Conservation (phyloP, 495 filamentous ascomycete genomes). For the Penicillium pancosmium region DNA sequence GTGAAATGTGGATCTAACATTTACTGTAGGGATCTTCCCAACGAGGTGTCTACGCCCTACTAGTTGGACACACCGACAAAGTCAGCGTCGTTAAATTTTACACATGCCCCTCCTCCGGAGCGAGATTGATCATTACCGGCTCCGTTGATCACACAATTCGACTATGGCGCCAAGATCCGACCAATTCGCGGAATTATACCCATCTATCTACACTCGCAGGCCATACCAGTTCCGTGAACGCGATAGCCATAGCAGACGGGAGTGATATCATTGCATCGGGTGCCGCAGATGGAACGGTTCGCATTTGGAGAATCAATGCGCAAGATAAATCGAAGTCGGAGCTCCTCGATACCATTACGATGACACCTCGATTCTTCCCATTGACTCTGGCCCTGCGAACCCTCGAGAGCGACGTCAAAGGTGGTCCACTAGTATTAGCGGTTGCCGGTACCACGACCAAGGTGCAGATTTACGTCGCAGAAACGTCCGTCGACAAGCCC, state of each 20-base stretch:
- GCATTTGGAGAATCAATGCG: constrained; percentile 67
- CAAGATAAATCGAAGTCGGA: constrained; percentile 39
- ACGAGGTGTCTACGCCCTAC: constrained; percentile 64
- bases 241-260: constrained; percentile 61
- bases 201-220: constrained; percentile 55
- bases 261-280: constrained; percentile 68
- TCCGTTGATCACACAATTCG: constrained; percentile 79
- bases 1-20: not conserved
- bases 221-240: constrained; percentile 78
- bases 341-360: constrained; percentile 69
- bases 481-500: constrained; percentile 31
- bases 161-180: constrained; percentile 60
- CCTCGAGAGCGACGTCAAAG: constrained; percentile 50
- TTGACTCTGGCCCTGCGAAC: constrained; percentile 67
- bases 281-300: constrained; percentile 80
- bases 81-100: constrained; percentile 88
- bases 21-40: constrained; percentile 46
- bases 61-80: constrained; percentile 79
- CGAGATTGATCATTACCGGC: constrained; percentile 70
- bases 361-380: constrained; percentile 79
- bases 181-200: constrained; percentile 33
- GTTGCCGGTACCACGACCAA: constrained; percentile 78
- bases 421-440: constrained; percentile 65
- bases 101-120: constrained; percentile 46
- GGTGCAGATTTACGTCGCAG: constrained; percentile 74